Conservation (phyloP, 106 monocot species). For the Vanilla planifolia region DNA sequence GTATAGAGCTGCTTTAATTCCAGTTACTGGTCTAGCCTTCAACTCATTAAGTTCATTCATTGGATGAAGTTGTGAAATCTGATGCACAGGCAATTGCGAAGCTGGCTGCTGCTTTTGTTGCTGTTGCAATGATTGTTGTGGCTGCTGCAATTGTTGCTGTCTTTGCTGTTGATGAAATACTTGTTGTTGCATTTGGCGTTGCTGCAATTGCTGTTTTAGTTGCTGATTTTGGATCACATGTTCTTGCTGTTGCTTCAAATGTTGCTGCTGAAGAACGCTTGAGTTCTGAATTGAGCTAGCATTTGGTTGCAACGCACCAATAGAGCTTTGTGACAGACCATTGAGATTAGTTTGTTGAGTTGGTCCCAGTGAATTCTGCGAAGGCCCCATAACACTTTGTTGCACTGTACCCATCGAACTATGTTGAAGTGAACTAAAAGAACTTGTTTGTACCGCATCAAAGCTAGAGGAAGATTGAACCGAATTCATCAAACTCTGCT, state of each 20-base stretch:
- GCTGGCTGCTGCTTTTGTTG: conserved; percentile 43
- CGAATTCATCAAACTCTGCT: conserved; percentile 34
- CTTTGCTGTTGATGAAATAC: conserved; percentile 43
- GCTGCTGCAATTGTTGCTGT: conserved; percentile 31
- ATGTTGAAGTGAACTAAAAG: conserved; percentile 51
- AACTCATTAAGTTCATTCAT: conserved; percentile 70
- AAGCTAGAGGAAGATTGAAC: conserved; percentile 28
- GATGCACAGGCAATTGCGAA: conserved; percentile 34
- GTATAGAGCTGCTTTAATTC: conserved; percentile 59
- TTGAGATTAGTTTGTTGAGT: conserved; percentile 38
- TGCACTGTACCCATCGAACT: conserved; percentile 39
- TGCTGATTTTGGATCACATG: conserved; percentile 35
- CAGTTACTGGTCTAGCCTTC: conserved; percentile 49
- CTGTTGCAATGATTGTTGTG: conserved; percentile 25
- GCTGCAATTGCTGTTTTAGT: conserved; percentile 54
- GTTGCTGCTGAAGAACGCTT: conserved; percentile 46
- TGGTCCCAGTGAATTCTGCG: conserved; percentile 41
- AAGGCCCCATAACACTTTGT: conserved; percentile 33
- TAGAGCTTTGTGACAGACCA: conserved; percentile 30
- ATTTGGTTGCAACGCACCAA: conserved; percentile 37
- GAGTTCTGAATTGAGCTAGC: conserved; percentile 30
- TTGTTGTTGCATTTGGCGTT: conserved; percentile 33
- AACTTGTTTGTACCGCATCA: conserved; percentile 34
- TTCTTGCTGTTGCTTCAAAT: conserved; percentile 44
- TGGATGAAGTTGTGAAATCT: conserved; percentile 53